Conservation (phyloP, 441 rosid genomes). For the Hura crepitans region DNA sequence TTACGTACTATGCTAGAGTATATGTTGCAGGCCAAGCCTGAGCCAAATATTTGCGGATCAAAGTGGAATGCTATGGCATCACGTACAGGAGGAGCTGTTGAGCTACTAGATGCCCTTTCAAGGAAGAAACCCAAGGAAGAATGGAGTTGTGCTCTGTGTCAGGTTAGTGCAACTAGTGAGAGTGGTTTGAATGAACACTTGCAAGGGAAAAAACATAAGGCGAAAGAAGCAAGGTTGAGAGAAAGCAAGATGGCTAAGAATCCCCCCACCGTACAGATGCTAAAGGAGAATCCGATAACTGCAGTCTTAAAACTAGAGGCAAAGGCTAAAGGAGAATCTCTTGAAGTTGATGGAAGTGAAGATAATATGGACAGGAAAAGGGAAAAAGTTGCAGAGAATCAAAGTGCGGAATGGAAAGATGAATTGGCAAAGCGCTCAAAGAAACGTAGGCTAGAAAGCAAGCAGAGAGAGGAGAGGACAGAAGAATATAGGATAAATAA, state of each 20-base stretch:
- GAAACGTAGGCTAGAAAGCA: slow-evolving; percentile 5
- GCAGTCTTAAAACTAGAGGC: slow-evolving; percentile 8
- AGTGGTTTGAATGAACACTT: slow-evolving; percentile 39
- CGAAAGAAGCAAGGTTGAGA: slow-evolving; percentile 32
- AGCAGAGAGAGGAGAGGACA: slow-evolving; percentile 16
- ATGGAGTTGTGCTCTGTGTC: slow-evolving; percentile 52
- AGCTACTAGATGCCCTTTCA: slow-evolving; percentile 20
- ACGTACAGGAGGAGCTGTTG: slow-evolving; percentile 16
- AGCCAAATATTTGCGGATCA: slow-evolving; percentile 31
- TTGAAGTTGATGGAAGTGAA: neutral
- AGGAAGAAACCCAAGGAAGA: slow-evolving; percentile 35
- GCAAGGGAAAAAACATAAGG: slow-evolving; percentile 43
- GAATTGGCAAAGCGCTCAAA: neutral
- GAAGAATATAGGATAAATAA: slow-evolving; percentile 14
- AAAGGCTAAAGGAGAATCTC: slow-evolving; percentile 1
- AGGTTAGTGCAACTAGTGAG: slow-evolving; percentile 38
- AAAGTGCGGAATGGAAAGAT: slow-evolving; percentile 9
- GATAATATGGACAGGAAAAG: slow-evolving; percentile 14
- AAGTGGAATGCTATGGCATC: slow-evolving; percentile 41
- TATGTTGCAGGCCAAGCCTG: slow-evolving; percentile 49
- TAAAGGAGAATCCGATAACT: slow-evolving; percentile 17
- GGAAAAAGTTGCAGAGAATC: slow-evolving; percentile 9
- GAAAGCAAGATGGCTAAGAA: slow-evolving; percentile 22
- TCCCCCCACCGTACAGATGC: neutral
- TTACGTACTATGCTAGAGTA: slow-evolving; percentile 20